Conservation (phyloP, 176 grass and related monocot genomes). For the Cenchrus fungigraminus region DNA sequence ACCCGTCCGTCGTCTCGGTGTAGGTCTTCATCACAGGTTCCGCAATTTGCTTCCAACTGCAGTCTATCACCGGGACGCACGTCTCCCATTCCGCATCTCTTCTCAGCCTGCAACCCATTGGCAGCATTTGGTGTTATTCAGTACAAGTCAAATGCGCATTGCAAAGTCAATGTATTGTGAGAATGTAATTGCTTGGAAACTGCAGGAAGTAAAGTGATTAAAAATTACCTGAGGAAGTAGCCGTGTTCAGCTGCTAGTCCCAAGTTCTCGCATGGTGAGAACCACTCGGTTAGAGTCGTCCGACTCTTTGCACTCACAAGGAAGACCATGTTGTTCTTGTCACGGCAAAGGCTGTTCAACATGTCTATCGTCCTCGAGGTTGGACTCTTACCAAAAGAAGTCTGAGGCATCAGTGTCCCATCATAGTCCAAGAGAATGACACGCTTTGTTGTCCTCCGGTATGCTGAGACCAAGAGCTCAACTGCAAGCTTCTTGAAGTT, state of each 20-base stretch:
- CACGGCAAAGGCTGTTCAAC: constrained; percentile 70
- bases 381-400: constrained; percentile 72
- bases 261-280: constrained; percentile 71
- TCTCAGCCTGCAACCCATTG: constrained; percentile 51
- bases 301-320: constrained; percentile 79
- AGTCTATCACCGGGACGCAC: constrained; percentile 51
- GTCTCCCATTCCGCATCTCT: constrained; percentile 80
- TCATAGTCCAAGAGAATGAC: constrained; percentile 89
- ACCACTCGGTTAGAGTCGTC: constrained; percentile 64
- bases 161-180: neutral
- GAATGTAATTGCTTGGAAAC: neutral
- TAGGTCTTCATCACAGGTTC: constrained; percentile 92
- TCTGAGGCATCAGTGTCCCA: constrained; percentile 87
- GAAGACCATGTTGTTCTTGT: constrained; percentile 78
- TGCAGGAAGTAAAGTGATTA: neutral
- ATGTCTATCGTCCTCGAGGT: constrained; percentile 62
- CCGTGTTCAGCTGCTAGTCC: constrained; percentile 85
- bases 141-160: neutral
- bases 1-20: constrained; percentile 90
- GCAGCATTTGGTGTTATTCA: neutral
- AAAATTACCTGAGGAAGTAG: constrained; percentile 76
- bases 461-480: constrained; percentile 84
- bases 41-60: constrained; percentile 92
- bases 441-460: constrained; percentile 56
- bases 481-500: constrained; percentile 89